Percentiles rank a stretch among this genome's conserved stretches.
Conservation (phyloP, 257 asterid genomes). For the Jacaranda copaia region DNA sequence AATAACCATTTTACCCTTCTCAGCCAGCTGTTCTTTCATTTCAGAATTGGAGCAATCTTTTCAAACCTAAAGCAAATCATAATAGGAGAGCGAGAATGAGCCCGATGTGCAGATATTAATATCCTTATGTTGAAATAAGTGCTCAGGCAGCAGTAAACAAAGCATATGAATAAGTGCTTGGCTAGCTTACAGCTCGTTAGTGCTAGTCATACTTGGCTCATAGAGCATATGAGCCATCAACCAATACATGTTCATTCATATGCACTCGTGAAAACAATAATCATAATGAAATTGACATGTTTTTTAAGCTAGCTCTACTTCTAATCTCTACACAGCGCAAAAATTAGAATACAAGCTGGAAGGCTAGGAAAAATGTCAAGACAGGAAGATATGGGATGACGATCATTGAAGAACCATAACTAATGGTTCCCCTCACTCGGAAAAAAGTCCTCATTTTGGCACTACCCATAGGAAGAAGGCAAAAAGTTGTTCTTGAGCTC, state of each 20-base stretch:
- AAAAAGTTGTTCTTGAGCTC: no score
- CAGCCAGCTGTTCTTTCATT: constrained; percentile 50
- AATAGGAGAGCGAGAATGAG: constrained; percentile 10
- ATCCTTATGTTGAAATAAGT: constrained; percentile 3
- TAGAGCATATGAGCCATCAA: not conserved
- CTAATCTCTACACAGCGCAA: not conserved
- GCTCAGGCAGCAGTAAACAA: not conserved
- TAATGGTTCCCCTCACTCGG: no score
- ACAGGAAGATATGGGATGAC: no score
- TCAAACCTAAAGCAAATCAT: constrained; percentile 60
- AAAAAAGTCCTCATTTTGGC: no score
- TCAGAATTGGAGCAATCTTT: constrained; percentile 52
- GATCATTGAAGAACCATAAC: no score
- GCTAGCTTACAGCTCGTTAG: constrained; percentile 15
- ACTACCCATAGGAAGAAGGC: no score
- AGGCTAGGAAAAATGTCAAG: no score
- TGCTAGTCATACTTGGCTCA: not conserved
- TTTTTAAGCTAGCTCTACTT: not conserved
- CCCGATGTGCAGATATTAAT: not conserved
- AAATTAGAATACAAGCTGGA: not conserved
- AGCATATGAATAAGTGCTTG: not conserved
- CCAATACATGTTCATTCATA: not conserved
- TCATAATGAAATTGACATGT: constrained; percentile 13
- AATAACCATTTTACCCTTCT: constrained; percentile 58
- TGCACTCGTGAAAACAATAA: not conserved